phyloP scores from a whole-genome alignment of 73 alveolate genomes.

The Paramecium tetraurelia region DNA sequence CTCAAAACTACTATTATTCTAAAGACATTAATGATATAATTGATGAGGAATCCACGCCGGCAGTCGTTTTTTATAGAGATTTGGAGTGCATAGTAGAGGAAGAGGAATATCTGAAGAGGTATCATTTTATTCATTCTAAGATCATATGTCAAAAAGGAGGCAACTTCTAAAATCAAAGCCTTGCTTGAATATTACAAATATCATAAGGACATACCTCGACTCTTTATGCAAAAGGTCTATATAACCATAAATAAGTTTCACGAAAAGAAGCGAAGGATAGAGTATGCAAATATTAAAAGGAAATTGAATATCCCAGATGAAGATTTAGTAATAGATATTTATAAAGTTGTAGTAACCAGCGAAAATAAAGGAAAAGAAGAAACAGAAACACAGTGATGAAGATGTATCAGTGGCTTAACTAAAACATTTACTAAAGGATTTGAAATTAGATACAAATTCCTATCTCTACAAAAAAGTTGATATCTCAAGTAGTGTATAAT shows the following conservation, averaged over 20 bases:
- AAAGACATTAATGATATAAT: constrained; percentile 61
- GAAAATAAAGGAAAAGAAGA: not conserved
- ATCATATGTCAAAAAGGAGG: not conserved
- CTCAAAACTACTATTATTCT: constrained; percentile 58
- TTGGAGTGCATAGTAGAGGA: constrained; percentile 45
- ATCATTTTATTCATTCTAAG: not conserved
- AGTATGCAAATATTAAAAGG: constrained; percentile 48
- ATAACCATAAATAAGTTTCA: constrained; percentile 48
- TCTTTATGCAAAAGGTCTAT: constrained; percentile 53
- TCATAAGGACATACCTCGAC: constrained; percentile 57
- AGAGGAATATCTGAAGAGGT: constrained; percentile 58
- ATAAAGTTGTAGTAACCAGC: not conserved
- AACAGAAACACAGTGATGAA: not conserved
- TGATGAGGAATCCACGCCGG: constrained; percentile 48
- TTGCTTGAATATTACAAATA: constrained; percentile 54
- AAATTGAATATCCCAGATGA: constrained; percentile 48
- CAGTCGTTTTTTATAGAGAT: constrained; percentile 54
- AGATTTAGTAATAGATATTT: not conserved
- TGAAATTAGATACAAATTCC: not conserved
- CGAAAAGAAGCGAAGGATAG: constrained; percentile 57
- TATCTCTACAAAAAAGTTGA: not conserved
- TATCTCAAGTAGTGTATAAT: not conserved
- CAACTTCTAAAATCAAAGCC: not conserved
- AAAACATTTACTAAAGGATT: constrained; percentile 1
- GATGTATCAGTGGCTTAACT: not conserved